Conservation (phyloP, 495 filamentous ascomycete species). For the Filosporella fistucella region DNA sequence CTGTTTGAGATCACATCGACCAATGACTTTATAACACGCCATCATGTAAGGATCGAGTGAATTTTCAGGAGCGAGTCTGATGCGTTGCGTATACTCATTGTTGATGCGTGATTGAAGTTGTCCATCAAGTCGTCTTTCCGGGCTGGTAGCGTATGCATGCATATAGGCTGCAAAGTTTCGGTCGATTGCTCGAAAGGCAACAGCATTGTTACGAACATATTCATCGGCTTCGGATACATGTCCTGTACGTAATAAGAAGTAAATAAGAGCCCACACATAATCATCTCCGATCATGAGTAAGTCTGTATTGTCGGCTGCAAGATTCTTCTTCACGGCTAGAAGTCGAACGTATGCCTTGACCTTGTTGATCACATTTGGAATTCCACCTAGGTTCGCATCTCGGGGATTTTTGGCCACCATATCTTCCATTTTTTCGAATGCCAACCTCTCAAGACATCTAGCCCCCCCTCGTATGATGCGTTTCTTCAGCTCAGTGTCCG, state of each 20-base stretch:
- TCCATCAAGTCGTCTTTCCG: conserved; percentile 66
- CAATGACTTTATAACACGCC: conserved; percentile 97
- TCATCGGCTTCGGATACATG: conserved; percentile 77
- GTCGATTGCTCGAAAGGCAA: conserved; percentile 82
- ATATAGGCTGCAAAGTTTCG: conserved; percentile 88
- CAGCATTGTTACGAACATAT: conserved; percentile 73
- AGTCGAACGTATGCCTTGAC: conserved; percentile 87
- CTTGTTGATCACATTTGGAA: conserved; percentile 82
- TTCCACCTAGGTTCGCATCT: conserved; percentile 85
- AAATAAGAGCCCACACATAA: conserved; percentile 90
- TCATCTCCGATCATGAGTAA: conserved; percentile 72
- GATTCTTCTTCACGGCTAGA: conserved; percentile 67
- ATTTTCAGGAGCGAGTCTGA: conserved; percentile 77
- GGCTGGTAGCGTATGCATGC: conserved; percentile 64
- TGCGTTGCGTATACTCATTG: conserved; percentile 80
- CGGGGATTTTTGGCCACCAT: conserved; percentile 75
- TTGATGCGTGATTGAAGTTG: conserved; percentile 81
- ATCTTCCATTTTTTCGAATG: conserved; percentile 68
- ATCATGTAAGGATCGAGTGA: conserved; percentile 91
- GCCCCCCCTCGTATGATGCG: conserved; percentile 74
- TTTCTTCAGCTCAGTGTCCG: conserved; percentile 59
- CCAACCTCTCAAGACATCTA: conserved; percentile 66
- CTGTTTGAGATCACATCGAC: conserved; percentile 81
- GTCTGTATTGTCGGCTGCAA: conserved; percentile 68
- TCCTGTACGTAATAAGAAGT: conserved; percentile 85